Base-by-base conservation (phyloP, 2,329 filamentous ascomycete species). In the Penicillium decumbens region DNA sequence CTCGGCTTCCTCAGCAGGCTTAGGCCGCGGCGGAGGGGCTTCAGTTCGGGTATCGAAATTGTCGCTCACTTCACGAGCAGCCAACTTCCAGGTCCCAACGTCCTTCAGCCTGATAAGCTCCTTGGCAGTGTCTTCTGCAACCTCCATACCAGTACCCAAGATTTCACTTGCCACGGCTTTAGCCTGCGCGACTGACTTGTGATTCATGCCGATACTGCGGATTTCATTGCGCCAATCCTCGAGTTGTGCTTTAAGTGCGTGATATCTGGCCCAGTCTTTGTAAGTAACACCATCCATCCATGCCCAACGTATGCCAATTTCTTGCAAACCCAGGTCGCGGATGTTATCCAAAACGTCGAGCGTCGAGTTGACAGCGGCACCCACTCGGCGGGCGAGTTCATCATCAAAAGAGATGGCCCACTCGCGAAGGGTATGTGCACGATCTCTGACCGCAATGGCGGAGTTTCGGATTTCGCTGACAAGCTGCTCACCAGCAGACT, bases 211-310 rank as follows among this genome's bases (percentile, higher is more conserved):
- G 45, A 91, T 80, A 50, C 83, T 77, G 65, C 89, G 84, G 41
- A 98, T 83, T 59, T 95, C 88, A 30, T 82, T 78, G 47, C 88
- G 86, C 90, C 92, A 96, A 62, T 89, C 83, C 41, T 86, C 84
- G 45, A 96, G 88, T 10, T 87, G 85, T 46, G 80, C 82, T 74
- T 88, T 95, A 50, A 98, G 77, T 51, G 88, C 83, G 68, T 97
- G 90, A 65, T 95, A 98, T 68, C 92, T 93, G 51, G 86, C 83
- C 93, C 93, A 98, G 68, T 98, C 90, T 69, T 95, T 91, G 77
- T 98, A 96, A 1, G 92, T 95, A 53, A 98, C 82, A 28, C 89
- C 89, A 50, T 97, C 90, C 74, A 90, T 93, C 85, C 89, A 95
- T 10, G 92, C 90, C 91, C 93, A 98, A 51, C 74, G 80, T 83